Conservation (phyloP, 1,284 basidiomycete genomes). For the Porodaedalea pini region DNA sequence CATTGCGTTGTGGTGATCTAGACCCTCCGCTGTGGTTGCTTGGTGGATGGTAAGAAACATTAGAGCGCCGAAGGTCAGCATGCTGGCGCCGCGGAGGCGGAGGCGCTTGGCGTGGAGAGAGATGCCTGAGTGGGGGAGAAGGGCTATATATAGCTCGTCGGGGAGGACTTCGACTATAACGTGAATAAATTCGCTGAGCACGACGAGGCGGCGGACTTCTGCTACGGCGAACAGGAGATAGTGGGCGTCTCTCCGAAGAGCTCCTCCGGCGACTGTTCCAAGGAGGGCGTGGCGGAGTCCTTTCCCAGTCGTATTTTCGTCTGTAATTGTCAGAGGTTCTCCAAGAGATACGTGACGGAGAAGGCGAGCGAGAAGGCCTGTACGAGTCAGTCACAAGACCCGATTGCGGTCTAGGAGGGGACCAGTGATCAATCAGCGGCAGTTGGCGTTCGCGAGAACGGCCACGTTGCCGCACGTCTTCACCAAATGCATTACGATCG, state of each 20-base stretch:
- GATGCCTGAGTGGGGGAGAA: too few relatives aligned
- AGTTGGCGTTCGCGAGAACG: background rate
- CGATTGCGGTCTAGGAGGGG: background rate
- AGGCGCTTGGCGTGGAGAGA: too few relatives aligned
- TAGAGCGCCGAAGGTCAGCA: too few relatives aligned
- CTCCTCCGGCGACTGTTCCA: background rate
- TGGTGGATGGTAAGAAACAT: too few relatives aligned
- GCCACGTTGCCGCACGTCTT: background rate
- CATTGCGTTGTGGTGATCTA: too few relatives aligned
- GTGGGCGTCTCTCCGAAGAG: background rate
- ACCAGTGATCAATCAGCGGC: background rate
- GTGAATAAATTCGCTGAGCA: too few relatives aligned
- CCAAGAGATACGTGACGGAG: background rate
- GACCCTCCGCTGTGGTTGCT: too few relatives aligned
- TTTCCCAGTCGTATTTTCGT: background rate
- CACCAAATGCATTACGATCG: background rate
- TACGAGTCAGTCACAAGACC: background rate
- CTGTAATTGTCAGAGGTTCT: background rate
- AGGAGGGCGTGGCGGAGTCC: too few relatives aligned
- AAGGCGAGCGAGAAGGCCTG: background rate
- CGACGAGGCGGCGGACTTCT: background rate
- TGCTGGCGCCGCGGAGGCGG: too few relatives aligned
- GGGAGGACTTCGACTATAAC: too few relatives aligned
- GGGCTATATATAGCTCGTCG: too few relatives aligned
- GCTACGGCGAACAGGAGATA: too few relatives aligned